A percentile compares a stretch with the other conserved stretches of the same genome.
Conservation (phyloP, 176 grass and related monocot genomes). For the Areca catechu region DNA sequence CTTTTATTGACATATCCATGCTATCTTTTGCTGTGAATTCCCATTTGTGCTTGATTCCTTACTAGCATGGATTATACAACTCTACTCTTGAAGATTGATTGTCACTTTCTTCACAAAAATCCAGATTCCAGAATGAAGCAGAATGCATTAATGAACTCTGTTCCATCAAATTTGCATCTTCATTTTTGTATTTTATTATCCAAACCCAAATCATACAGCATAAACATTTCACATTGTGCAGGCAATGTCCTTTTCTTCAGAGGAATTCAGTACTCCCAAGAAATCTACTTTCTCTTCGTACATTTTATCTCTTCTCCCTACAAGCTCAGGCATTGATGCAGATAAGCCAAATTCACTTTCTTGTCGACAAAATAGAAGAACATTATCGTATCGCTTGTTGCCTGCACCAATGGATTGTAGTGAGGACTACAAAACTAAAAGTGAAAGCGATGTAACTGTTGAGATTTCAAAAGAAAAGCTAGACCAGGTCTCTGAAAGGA, state of each 20-base stretch:
- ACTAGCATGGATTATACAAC: too few species aligned
- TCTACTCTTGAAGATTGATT: too few species aligned
- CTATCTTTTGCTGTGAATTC: too few species aligned
- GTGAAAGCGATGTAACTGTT: slow-evolving; percentile 35
- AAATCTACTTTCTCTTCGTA: slow-evolving; percentile 48
- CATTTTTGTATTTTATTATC: too few species aligned
- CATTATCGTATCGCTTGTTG: slow-evolving; percentile 34
- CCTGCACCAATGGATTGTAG: slow-evolving; percentile 29
- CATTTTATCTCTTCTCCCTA: slow-evolving; percentile 37
- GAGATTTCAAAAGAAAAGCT: slow-evolving; percentile 18
- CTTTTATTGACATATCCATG: too few species aligned
- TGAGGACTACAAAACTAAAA: slow-evolving; percentile 45
- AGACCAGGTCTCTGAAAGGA: slow-evolving; percentile 12
- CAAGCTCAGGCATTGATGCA: slow-evolving; percentile 16
- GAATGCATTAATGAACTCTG: too few species aligned
- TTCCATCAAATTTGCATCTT: too few species aligned
- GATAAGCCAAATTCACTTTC: slow-evolving; percentile 11
- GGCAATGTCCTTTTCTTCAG: slow-evolving; percentile 29
- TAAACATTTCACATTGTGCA: slow-evolving; percentile 1
- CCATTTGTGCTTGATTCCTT: too few species aligned
- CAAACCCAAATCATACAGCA: too few species aligned
- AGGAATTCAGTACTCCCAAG: slow-evolving; percentile 35
- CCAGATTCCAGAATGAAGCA: too few species aligned
- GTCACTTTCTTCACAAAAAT: too few species aligned
- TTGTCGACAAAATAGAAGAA: slow-evolving; percentile 22